Evolutionary conservation across 1,284 basidiomycete species (phyloP).

Genomic region (Phellopilus nigrolimitatus): DNA sequence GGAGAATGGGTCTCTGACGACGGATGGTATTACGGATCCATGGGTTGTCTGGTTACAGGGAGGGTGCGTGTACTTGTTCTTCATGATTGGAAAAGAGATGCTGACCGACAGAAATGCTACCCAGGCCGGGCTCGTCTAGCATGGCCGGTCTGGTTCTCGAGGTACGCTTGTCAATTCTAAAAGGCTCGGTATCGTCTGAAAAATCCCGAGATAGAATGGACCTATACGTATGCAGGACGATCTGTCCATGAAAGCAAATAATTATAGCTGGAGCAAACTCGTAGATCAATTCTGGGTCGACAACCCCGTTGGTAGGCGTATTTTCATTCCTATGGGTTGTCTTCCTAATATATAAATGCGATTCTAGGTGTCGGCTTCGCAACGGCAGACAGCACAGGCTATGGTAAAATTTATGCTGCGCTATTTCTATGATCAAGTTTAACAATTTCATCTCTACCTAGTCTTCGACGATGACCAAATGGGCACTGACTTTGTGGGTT

Average conservation of each 20-base stretch:
- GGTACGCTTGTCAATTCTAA: not conserved
- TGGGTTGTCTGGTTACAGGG: constrained; percentile 77
- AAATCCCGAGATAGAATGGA: constrained; percentile 42
- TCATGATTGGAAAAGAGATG: not conserved
- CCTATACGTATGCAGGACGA: constrained; percentile 52
- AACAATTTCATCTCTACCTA: no score
- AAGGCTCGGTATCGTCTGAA: not conserved
- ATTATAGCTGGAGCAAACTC: constrained; percentile 52
- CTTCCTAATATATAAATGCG: constrained; percentile 11
- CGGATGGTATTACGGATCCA: constrained; percentile 38
- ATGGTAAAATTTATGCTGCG: no score
- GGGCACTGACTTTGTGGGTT: constrained; percentile 26
- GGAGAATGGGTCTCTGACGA: constrained; percentile 52
- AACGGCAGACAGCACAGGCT: constrained; percentile 56
- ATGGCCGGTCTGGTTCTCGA: constrained; percentile 59
- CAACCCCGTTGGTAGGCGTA: constrained; percentile 49
- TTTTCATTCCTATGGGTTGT: not conserved
- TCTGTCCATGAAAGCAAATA: constrained; percentile 45
- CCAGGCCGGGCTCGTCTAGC: constrained; percentile 66
- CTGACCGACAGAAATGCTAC: not conserved
- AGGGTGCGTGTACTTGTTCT: constrained; percentile 39
- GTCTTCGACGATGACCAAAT: constrained; percentile 27
- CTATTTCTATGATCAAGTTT: no score
- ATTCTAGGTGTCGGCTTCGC: constrained; percentile 57
- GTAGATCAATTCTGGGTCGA: constrained; percentile 70